Percentiles rank a stretch among this genome's conserved stretches.
phyloP scores from a whole-genome alignment of 2,329 filamentous ascomycete species.

The Endothia cerciana region DNA sequence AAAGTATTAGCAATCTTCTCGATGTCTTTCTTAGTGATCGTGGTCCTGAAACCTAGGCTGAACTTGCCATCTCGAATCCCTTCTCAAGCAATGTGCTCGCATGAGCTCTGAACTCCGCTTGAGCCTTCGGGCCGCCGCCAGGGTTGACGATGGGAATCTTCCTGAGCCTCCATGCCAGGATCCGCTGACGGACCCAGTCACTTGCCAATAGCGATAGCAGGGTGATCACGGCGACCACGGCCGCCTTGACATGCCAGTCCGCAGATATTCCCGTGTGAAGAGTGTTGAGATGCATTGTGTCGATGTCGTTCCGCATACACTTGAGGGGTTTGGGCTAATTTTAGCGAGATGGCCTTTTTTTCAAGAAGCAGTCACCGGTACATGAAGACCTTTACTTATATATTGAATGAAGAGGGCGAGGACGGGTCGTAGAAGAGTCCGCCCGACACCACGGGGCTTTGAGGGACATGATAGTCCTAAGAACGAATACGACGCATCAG shows the following conservation, averaged over 20 bases:
- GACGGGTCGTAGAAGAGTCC: not conserved
- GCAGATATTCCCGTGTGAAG: slow-evolving; percentile 4
- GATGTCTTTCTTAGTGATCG: too few relatives aligned
- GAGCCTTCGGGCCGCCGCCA: not conserved
- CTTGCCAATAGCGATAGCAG: not conserved
- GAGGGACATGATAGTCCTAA: not conserved
- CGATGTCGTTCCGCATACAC: too few relatives aligned
- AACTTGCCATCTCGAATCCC: slow-evolving; percentile 6
- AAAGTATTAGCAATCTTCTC: not conserved
- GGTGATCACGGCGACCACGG: not conserved
- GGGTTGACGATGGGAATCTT: slow-evolving; percentile 15
- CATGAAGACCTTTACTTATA: not conserved
- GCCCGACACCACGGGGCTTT: not conserved
- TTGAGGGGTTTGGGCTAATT: too few relatives aligned
- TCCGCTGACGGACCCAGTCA: slow-evolving; percentile 2
- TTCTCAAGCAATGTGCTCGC: not conserved
- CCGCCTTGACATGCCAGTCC: slow-evolving; percentile 11
- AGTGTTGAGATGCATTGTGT: not conserved
- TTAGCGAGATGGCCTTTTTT: too few relatives aligned
- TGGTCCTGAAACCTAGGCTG: too few relatives aligned
- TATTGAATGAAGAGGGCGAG: not conserved
- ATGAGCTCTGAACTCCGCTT: slow-evolving; percentile 2
- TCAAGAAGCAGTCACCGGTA: not conserved
- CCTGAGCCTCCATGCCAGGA: slow-evolving; percentile 8
- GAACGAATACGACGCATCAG: not conserved